Percentiles rank a stretch among this genome's conserved stretches.
phyloP scores from a whole-genome alignment of 75 land plant species.

The Isoetes taiwanensis region DNA sequence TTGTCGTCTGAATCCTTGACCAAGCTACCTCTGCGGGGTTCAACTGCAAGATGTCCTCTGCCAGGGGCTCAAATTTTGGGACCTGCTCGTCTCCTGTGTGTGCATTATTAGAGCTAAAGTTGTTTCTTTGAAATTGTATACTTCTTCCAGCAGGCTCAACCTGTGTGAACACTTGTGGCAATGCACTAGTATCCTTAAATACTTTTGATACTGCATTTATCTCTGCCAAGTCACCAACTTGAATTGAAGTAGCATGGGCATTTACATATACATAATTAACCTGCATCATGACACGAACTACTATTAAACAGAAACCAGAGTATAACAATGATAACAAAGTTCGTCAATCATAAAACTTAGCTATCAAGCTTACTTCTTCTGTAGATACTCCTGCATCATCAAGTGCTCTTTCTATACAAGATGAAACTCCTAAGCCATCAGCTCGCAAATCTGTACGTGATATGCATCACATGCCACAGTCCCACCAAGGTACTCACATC shows the following conservation, averaged over 20 bases:
- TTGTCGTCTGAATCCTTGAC: too few species aligned
- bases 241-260: constrained; percentile 91
- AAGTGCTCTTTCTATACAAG: background rate
- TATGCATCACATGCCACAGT: background rate
- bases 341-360: background rate
- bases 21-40: too few species aligned
- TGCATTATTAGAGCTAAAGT: too few species aligned
- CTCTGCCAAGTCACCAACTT: constrained; percentile 83
- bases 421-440: constrained; percentile 2
- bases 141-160: too few species aligned
- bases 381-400: constrained; percentile 4
- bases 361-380: constrained; percentile 1
- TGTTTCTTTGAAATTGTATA: too few species aligned
- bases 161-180: too few species aligned
- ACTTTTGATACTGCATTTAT: constrained; percentile 77
- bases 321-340: background rate
- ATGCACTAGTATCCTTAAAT: constrained; percentile 64
- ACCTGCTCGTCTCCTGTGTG: too few species aligned
- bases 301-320: too few species aligned
- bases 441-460: constrained; percentile 1
- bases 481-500: background rate
- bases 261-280: constrained; percentile 45
- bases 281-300: background rate
- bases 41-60: too few species aligned
- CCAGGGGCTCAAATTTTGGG: too few species aligned